A percentile compares a stretch with the other conserved stretches of the same genome.
Conservation (phyloP, 805 yeast species). For the Metschnikowia gelsemii region DNA sequence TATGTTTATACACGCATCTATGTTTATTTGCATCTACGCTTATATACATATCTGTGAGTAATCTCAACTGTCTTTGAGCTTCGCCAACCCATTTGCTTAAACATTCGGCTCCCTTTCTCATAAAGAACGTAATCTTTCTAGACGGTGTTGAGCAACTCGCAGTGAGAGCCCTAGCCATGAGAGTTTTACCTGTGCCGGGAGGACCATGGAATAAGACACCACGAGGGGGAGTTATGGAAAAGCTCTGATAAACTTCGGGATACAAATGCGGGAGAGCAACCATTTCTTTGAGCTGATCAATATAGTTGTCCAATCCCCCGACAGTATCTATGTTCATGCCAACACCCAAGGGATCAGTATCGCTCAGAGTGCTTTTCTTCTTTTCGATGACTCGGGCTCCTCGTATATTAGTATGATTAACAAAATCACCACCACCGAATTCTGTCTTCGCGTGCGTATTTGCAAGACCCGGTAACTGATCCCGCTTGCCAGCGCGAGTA, state of each 20-base stretch:
- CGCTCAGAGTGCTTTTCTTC: conserved; percentile 65
- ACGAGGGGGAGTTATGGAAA: conserved; percentile 91
- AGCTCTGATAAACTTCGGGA: conserved; percentile 89
- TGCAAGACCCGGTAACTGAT: conserved; percentile 11
- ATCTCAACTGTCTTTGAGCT: conserved; percentile 90
- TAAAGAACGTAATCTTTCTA: conserved; percentile 88
- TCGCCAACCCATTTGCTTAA: conserved; percentile 99
- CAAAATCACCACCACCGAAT: conserved; percentile 13
- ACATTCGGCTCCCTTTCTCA: conserved; percentile 98
- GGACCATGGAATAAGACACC: conserved; percentile 98
- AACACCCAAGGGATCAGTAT: conserved; percentile 89
- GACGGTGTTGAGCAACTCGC: conserved; percentile 87
- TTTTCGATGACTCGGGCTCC: conserved; percentile 36
- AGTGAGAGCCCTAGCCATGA: conserved; percentile 96
- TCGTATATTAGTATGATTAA: conserved; percentile 32
- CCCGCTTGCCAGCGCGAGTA: neutral
- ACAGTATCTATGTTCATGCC: conserved; percentile 83
- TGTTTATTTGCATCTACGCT: too few relatives aligned
- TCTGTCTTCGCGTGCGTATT: conserved; percentile 5
- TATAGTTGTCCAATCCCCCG: conserved; percentile 90
- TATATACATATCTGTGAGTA: too few relatives aligned
- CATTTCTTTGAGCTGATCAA: conserved; percentile 94
- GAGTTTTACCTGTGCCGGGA: conserved; percentile 98
- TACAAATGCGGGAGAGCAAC: conserved; percentile 88
- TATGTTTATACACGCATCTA: too few relatives aligned